Evolutionary conservation across 2,329 filamentous ascomycete species (phyloP), one percentile per base, ranked within the genome.

Genomic region (Exophiala dermatitidis): DNA sequence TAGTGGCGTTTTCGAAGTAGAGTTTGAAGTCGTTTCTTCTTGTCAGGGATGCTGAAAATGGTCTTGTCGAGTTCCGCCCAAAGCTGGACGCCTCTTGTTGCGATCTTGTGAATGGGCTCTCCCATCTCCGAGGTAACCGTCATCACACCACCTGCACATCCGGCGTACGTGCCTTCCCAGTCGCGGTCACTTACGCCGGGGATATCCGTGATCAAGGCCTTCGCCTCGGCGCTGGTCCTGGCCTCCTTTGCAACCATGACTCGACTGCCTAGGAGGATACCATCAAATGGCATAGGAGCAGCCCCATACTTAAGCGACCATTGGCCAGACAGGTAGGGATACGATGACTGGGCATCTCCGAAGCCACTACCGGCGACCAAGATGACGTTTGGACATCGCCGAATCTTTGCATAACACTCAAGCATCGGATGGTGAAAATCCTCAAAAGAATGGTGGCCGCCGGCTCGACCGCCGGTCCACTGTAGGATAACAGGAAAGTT

Each of bases 41-140:
- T 96, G 72, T 95, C 90, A 19, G 19, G 19, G 45, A 98, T 76
- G 67, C 83, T 86, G 77, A 98, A 98, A 65, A 98, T 97, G 74
- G 95, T 96, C 71, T 94, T 82, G 67, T 98, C 93, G 90, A 98
- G 95, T 74, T 98, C 94, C 46, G 90, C 85, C 93, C 93, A 98
- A 77, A 98, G 95, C 50, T 82, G 77, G 45, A 98, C 90, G 80
- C 93, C 93, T 54, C 94, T 86, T 46, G 93, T 98, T 10, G 93
- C 94, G 55, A 98, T 82, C 77, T 98, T 98, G 77, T 98, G 93
- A 58, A 98, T 98, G 4, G 93, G 94, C 77, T 98, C 93, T 43
- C 93, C 94, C 94, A 98, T 98, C 74, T 98, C 93, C 1, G 93
- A 98, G 60, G 90, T 83, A 46, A 98, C 93, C 30, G 93, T 98